A percentile compares a stretch with the other conserved stretches of the same genome.
Conservation (phyloP, 768 basidiomycete genomes). For the Termitomyces sp. region DNA sequence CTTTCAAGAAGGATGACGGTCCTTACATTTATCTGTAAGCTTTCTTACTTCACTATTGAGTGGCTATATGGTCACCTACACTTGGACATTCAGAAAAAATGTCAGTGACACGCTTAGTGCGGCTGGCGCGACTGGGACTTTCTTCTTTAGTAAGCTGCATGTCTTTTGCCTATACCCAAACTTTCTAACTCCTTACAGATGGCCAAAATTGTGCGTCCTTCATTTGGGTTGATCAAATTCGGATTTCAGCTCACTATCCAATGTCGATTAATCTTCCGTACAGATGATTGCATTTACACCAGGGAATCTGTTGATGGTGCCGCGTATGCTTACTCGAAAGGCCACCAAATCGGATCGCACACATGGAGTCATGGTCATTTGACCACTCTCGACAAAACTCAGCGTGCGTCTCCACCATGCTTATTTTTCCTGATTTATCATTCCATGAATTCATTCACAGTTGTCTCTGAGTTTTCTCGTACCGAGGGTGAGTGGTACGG, state of each 20-base stretch:
- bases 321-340: conserved; percentile 35
- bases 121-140: conserved; percentile 24
- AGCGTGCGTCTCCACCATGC: background rate
- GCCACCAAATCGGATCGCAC: conserved; percentile 46
- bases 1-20: conserved; percentile 37
- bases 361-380: conserved; percentile 44
- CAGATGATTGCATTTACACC: conserved; percentile 42
- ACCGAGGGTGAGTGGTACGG: conserved; percentile 25
- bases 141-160: background rate
- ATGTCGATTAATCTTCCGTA: background rate
- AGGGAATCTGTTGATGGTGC: conserved; percentile 22
- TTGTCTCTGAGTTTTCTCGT: conserved; percentile 29
- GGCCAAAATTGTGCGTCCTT: conserved; percentile 14
- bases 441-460: conserved; percentile 14
- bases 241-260: background rate
- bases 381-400: conserved; percentile 20
- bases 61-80: background rate
- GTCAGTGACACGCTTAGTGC: conserved; percentile 23
- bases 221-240: background rate
- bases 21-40: conserved; percentile 35
- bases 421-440: background rate
- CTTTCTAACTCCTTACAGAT: conserved; percentile 9
- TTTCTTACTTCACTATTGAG: background rate
- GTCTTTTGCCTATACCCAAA: background rate
- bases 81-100: conserved; percentile 25